Percentiles rank a stretch among this genome's conserved stretches.
These are phyloP conservation scores for Trichopus zeylanicus DNA, from an alignment of 116 monocot species.

Conservation along the genomic window DNA sequence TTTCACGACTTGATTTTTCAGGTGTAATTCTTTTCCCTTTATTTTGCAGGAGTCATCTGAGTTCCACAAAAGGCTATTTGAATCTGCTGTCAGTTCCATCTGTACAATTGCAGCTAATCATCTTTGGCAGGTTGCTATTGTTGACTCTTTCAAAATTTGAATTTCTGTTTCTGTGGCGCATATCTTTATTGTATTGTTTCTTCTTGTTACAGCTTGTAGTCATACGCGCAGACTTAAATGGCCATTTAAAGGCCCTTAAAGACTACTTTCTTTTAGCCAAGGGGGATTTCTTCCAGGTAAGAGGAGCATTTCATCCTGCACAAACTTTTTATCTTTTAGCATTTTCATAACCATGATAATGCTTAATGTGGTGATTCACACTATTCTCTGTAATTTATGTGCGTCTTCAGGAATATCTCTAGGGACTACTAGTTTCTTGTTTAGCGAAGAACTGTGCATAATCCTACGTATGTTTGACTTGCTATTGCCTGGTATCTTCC, in stretches of 20 bases:
- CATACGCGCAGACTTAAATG: slow-evolving; percentile 87
- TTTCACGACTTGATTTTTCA: neutral
- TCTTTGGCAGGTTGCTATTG: slow-evolving; percentile 78
- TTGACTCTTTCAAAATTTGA: slow-evolving; percentile 1
- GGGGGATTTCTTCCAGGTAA: slow-evolving; percentile 97
- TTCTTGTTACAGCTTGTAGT: slow-evolving; percentile 76
- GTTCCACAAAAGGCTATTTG: slow-evolving; percentile 80
- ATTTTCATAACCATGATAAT: neutral
- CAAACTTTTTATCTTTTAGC: neutral
- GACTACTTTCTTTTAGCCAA: slow-evolving; percentile 99
- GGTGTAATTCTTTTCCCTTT: slow-evolving; percentile 10
- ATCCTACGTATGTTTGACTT: neutral
- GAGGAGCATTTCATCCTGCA: neutral
- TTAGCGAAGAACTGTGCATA: too few relatives aligned
- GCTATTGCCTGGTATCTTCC: neutral
- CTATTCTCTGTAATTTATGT: neutral
- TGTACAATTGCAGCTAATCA: slow-evolving; percentile 90
- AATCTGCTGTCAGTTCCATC: slow-evolving; percentile 71
- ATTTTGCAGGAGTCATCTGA: slow-evolving; percentile 74
- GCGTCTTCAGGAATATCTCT: too few relatives aligned
- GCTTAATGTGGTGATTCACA: neutral
- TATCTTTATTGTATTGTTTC: slow-evolving; percentile 8
- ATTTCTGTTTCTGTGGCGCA: neutral
- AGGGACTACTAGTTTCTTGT: too few relatives aligned
- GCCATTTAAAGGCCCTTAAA: slow-evolving; percentile 92